Evolutionary conservation across 176 grass and related monocot genomes (phyloP).

Genomic region (Musa acuminata): DNA sequence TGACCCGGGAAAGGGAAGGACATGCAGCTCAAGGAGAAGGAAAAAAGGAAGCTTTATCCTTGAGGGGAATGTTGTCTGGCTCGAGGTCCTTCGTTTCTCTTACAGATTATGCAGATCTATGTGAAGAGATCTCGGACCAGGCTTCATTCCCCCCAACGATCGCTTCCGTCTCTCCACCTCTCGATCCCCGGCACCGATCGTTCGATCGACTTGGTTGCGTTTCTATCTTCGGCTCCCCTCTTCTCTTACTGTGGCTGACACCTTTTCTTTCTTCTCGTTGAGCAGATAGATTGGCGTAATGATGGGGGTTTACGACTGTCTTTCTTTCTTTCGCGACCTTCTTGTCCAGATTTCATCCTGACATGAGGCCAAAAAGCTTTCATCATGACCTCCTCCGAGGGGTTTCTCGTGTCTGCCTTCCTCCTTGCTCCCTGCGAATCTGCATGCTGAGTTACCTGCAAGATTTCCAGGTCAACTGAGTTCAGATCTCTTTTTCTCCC

Average conservation of each 20-base stretch:
- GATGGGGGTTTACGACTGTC: not conserved
- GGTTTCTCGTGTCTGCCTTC: not conserved
- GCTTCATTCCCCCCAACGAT: conserved; percentile 97
- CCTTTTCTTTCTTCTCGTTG: not conserved
- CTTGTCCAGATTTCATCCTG: not conserved
- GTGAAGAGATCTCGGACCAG: conserved; percentile 73
- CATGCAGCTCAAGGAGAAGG: too few relatives aligned
- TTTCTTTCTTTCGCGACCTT: not conserved
- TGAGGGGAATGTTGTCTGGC: conserved; percentile 18
- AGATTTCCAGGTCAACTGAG: not conserved
- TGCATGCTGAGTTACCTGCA: not conserved
- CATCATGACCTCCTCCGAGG: not conserved
- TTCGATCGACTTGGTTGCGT: too few relatives aligned
- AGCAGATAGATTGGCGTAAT: not conserved
- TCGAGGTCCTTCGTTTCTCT: not conserved
- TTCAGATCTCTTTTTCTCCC: not conserved
- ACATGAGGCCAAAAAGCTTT: not conserved
- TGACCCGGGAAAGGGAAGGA: too few relatives aligned
- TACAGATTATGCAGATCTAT: too few relatives aligned
- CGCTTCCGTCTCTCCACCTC: conserved; percentile 35
- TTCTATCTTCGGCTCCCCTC: too few relatives aligned
- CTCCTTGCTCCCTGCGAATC: not conserved
- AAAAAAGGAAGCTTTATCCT: not conserved
- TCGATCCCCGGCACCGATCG: not conserved
- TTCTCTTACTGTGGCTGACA: not conserved